These are phyloP conservation scores for Aspergillus tubingensis DNA, from an alignment of 2,329 filamentous ascomycete species.

Conservation along the genomic window DNA sequence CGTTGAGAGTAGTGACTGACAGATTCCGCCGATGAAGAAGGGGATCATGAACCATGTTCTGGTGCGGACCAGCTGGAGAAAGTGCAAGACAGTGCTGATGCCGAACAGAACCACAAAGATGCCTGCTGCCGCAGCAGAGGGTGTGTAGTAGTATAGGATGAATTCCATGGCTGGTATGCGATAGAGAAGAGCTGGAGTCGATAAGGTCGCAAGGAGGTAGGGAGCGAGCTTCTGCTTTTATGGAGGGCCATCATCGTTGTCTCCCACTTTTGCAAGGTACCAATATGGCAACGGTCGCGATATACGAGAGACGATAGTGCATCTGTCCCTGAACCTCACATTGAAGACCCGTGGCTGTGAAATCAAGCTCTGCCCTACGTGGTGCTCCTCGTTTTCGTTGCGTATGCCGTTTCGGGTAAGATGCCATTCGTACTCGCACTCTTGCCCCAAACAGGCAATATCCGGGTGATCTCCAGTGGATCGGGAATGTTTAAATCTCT, in stretches of 20 bases:
- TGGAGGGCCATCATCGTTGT: not conserved
- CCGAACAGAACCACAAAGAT: constrained; percentile 29
- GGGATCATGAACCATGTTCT: constrained; percentile 34
- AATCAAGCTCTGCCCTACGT: not conserved
- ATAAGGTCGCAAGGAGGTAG: not conserved
- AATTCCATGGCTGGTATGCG: constrained; percentile 13
- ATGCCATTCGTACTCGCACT: not conserved
- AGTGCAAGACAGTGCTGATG: constrained; percentile 25
- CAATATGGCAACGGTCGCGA: not conserved
- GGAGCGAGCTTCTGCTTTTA: constrained; percentile 4
- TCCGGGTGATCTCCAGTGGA: not conserved
- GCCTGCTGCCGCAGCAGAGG: constrained; percentile 24
- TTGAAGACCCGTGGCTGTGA: not conserved
- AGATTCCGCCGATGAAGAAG: constrained; percentile 36
- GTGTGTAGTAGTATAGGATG: constrained; percentile 29
- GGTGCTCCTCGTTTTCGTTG: constrained; percentile 4
- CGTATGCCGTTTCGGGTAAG: not conserved
- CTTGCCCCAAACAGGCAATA: not conserved
- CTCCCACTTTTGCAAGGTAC: not conserved
- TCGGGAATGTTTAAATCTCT: too few relatives aligned
- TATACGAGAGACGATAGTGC: not conserved
- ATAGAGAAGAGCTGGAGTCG: too few relatives aligned
- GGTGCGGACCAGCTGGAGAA: constrained; percentile 28
- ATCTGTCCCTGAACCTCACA: not conserved
- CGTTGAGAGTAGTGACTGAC: constrained; percentile 25